These are phyloP conservation scores for Vitis hybrid DNA, from an alignment of 177 flowering plant species.

Conservation along the genomic window DNA sequence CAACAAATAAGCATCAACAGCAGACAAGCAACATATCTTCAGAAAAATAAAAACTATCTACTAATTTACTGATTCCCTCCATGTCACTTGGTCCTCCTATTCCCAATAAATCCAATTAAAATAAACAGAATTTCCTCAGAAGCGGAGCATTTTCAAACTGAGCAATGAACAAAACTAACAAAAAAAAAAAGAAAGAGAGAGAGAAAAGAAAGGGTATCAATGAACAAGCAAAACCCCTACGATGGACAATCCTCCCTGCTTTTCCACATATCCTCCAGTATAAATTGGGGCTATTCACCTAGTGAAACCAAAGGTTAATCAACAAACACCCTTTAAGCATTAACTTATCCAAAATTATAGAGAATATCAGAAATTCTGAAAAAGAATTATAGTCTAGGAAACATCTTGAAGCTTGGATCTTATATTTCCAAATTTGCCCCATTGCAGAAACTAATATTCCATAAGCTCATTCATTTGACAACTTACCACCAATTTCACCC, in stretches of 20 bases:
- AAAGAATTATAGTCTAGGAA: not conserved
- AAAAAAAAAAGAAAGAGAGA: not conserved
- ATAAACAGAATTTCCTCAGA: slow-evolving; percentile 15
- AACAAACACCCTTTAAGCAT: slow-evolving; percentile 20
- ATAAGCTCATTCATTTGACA: not conserved
- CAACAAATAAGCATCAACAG: too few species aligned
- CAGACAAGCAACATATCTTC: too few species aligned
- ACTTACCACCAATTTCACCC: not conserved
- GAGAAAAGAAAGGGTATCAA: too few species aligned
- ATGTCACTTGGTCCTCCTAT: too few species aligned
- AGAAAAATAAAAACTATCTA: too few species aligned
- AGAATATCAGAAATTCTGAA: slow-evolving; percentile 22
- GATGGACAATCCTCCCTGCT: slow-evolving; percentile 5
- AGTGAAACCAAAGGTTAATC: slow-evolving; percentile 10
- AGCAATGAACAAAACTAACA: not conserved
- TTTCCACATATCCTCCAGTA: slow-evolving; percentile 7
- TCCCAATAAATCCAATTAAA: not conserved
- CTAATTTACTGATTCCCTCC: too few species aligned
- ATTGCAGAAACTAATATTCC: not conserved
- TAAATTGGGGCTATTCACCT: slow-evolving; percentile 8
- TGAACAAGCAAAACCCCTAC: not conserved
- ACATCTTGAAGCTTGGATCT: too few species aligned
- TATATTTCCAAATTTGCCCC: too few species aligned
- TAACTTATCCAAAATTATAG: slow-evolving; percentile 9
- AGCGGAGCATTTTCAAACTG: not conserved